Evolutionary conservation across 371 early-diverging fungal species (phyloP).

Genomic region (Haplosporangium sp.): DNA sequence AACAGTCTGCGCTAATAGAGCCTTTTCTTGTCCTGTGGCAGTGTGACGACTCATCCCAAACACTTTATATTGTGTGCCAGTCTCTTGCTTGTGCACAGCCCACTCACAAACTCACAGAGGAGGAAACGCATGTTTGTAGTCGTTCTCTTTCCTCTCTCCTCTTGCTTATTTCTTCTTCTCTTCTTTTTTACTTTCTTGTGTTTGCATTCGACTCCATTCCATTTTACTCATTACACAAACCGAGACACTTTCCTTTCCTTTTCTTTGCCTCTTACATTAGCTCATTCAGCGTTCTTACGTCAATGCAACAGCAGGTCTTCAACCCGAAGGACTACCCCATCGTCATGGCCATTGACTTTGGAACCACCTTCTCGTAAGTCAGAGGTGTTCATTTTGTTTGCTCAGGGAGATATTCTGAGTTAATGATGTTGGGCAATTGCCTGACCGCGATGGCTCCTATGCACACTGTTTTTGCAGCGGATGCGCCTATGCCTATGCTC

Average conservation of each 20-base stretch:
- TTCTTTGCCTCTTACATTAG: background rate
- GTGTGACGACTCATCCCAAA: background rate
- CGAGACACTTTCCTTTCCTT: background rate
- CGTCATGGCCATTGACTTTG: constrained; percentile 64
- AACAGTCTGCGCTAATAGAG: too few relatives aligned
- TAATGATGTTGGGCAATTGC: background rate
- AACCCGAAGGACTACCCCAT: constrained; percentile 52
- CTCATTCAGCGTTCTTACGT: background rate
- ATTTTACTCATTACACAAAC: too few relatives aligned
- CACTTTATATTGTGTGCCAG: too few relatives aligned
- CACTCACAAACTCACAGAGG: too few relatives aligned
- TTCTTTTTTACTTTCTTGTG: background rate
- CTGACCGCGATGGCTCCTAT: background rate
- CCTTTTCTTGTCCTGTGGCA: background rate
- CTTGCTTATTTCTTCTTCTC: background rate
- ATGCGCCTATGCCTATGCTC: constrained; percentile 69
- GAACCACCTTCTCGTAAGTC: constrained; percentile 64
- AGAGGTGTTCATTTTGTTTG: background rate
- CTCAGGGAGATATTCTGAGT: constrained; percentile 1
- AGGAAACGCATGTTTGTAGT: too few relatives aligned
- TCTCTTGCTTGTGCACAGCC: too few relatives aligned
- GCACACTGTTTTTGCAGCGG: constrained; percentile 40
- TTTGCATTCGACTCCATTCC: background rate
- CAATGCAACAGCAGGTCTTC: constrained; percentile 46
- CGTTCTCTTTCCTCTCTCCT: background rate